Percentiles rank a stretch among this genome's conserved stretches.
phyloP scores from a whole-genome alignment of 2,329 filamentous ascomycete species.

The Diaporthe sp. region DNA sequence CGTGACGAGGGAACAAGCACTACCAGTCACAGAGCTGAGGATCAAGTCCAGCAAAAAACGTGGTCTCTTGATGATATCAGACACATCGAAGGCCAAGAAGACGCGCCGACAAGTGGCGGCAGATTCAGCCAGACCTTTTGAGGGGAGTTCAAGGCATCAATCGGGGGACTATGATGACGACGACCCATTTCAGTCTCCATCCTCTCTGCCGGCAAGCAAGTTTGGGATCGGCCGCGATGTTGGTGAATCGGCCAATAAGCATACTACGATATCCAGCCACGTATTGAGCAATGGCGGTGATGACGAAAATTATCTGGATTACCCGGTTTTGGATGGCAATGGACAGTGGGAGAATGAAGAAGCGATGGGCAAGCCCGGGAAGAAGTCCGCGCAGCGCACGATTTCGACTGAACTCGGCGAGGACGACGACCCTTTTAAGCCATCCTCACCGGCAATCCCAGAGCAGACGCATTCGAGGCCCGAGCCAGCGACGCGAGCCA shows the following conservation, averaged over 20 bases:
- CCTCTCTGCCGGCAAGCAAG: not conserved
- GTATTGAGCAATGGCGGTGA: not conserved
- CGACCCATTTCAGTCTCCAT: conserved; percentile 8
- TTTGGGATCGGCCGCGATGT: not conserved
- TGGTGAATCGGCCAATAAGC: not conserved
- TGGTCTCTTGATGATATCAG: conserved; percentile 62
- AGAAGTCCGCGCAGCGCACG: not conserved
- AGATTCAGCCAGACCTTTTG: not conserved
- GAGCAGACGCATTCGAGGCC: not conserved
- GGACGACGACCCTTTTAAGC: conserved; percentile 8
- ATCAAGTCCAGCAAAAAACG: conserved; percentile 63
- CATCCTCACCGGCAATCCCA: not conserved
- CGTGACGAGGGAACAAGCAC: not conserved
- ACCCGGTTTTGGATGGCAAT: not conserved
- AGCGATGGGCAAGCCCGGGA: not conserved
- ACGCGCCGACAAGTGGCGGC: conserved; percentile 34
- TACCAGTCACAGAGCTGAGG: conserved; percentile 60
- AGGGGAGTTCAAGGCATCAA: not conserved
- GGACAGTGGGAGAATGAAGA: not conserved
- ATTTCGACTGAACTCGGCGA: conserved; percentile 36
- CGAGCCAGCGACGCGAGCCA: not conserved
- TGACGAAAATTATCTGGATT: not conserved
- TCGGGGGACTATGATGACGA: not conserved
- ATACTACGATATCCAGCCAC: not conserved
- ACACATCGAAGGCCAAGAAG: conserved; percentile 48